Conservation (phyloP, 257 asterid species). For the Solanum piurae region DNA sequence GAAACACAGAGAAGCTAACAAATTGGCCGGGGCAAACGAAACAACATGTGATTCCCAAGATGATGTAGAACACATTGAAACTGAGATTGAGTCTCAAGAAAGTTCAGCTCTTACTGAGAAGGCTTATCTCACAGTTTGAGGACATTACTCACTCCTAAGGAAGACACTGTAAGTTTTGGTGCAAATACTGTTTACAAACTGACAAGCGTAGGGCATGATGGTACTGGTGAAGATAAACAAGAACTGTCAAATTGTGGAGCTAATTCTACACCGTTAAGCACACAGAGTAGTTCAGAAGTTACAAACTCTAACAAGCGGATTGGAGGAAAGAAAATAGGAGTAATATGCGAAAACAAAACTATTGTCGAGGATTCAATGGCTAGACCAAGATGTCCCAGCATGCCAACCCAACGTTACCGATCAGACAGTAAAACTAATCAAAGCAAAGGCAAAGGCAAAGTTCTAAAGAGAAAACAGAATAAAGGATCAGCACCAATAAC, state of each 20-base stretch:
- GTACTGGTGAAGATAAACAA: neutral
- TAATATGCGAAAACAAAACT: neutral
- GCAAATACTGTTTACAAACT: neutral
- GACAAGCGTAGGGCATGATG: neutral
- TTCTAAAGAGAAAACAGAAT: neutral
- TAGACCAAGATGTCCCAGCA: constrained; percentile 3
- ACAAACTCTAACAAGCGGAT: neutral
- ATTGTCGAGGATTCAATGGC: neutral
- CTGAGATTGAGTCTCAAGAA: neutral
- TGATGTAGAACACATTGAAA: neutral
- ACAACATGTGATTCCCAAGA: neutral
- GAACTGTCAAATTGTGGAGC: neutral
- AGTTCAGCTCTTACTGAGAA: neutral
- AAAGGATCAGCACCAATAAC: neutral
- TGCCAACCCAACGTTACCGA: neutral
- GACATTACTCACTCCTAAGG: neutral
- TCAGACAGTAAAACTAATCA: neutral
- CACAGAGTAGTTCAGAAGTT: neutral
- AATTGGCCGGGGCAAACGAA: neutral
- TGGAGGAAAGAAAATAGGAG: neutral
- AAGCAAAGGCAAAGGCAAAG: neutral
- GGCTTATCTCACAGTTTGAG: neutral
- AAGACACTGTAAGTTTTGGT: neutral
- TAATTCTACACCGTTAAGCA: neutral
- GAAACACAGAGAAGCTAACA: neutral